A percentile compares a stretch with the other conserved stretches of the same genome.
These are phyloP conservation scores for Saprolegnia diclina DNA, from an alignment of 352 stramenopile genomes.

Conservation along the genomic window DNA sequence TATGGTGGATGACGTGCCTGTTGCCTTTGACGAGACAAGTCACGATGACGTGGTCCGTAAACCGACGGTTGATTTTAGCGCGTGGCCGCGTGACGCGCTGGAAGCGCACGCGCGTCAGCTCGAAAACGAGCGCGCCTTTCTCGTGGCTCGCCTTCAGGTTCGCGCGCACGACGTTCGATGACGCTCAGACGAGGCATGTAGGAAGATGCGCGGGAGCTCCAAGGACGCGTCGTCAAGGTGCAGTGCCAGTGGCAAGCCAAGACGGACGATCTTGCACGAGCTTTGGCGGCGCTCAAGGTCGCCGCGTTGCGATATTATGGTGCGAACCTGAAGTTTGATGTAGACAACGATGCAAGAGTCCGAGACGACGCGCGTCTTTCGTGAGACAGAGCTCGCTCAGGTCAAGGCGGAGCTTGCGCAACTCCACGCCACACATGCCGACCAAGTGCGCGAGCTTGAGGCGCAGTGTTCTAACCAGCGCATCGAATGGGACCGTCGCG, in stretches of 20 bases:
- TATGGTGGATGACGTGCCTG: not conserved
- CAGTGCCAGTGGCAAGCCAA: conserved; percentile 18
- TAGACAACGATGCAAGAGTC: conserved; percentile 6
- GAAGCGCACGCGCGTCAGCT: not conserved
- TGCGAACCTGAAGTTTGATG: not conserved
- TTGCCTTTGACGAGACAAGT: conserved; percentile 1
- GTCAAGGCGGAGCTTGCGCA: not conserved
- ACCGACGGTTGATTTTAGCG: not conserved
- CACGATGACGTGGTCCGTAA: not conserved
- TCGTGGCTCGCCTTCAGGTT: conserved; percentile 10
- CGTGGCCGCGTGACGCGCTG: conserved; percentile 8
- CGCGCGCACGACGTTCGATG: too few species aligned
- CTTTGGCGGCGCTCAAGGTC: conserved; percentile 15
- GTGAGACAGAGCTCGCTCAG: not conserved
- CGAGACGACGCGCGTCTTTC: not conserved
- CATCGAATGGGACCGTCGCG: not conserved
- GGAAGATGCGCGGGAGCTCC: conserved; percentile 21
- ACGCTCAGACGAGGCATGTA: not conserved
- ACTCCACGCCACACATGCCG: not conserved
- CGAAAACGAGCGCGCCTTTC: not conserved
- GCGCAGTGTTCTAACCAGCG: not conserved
- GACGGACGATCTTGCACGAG: not conserved
- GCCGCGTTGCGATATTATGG: not conserved
- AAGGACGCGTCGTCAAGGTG: conserved; percentile 5
- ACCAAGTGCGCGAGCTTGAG: not conserved